Evolutionary conservation across 2,329 filamentous ascomycete genomes (phyloP).

Genomic region (Xylaria sp.): DNA sequence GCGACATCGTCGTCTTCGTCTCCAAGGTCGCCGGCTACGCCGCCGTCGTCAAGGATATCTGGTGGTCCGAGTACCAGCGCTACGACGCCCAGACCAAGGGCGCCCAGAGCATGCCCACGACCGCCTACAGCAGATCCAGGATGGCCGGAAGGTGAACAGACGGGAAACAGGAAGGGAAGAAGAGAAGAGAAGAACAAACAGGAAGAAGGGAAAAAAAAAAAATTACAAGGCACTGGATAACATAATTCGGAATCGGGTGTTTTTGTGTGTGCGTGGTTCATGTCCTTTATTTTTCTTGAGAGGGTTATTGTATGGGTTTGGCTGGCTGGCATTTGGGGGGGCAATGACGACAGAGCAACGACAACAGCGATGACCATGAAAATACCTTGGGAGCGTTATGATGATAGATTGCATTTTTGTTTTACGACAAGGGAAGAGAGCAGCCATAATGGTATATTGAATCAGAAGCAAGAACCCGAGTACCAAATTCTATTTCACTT

Average conservation of each 20-base stretch:
- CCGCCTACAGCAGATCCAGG: conserved; percentile 18
- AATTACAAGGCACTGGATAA: no score
- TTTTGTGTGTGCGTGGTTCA: not conserved
- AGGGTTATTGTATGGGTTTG: not conserved
- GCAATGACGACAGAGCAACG: conserved; percentile 15
- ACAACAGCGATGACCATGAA: no score
- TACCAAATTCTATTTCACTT: conserved; percentile 11
- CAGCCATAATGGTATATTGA: conserved; percentile 9
- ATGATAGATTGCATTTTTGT: no score
- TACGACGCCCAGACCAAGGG: conserved; percentile 54
- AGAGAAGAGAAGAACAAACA: no score
- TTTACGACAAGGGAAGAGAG: conserved; percentile 23
- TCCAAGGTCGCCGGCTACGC: conserved; percentile 50
- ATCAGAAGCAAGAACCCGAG: conserved; percentile 5
- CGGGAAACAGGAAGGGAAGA: no score
- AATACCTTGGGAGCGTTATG: no score
- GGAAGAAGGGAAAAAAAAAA: no score
- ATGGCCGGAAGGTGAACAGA: conserved; percentile 12
- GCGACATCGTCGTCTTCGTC: conserved; percentile 55
- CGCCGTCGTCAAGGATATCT: conserved; percentile 55
- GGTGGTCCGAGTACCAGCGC: conserved; percentile 59
- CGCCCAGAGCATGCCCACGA: conserved; percentile 20
- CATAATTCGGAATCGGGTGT: no score
- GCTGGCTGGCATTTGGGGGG: conserved; percentile 8
- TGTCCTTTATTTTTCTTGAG: not conserved